These are phyloP conservation scores for Rusavskia elegans DNA, from an alignment of 495 filamentous ascomycete genomes.

Conservation along the genomic window DNA sequence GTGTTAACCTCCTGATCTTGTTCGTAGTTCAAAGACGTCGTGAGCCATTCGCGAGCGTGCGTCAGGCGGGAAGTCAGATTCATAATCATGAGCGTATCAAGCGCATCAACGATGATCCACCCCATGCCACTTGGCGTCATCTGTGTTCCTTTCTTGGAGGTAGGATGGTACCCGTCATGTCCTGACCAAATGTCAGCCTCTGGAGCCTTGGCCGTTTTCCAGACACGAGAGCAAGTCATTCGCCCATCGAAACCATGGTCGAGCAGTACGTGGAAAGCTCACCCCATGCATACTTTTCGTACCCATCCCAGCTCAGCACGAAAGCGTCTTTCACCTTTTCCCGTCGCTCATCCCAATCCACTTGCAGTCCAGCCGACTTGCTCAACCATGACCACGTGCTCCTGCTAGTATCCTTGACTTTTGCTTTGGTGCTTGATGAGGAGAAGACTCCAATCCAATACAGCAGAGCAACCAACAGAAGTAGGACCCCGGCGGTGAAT, in stretches of 20 bases:
- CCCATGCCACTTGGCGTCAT: constrained; percentile 72
- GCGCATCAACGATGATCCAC: constrained; percentile 94
- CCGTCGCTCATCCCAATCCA: constrained; percentile 61
- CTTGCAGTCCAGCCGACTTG: constrained; percentile 18
- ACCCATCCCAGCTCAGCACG: constrained; percentile 76
- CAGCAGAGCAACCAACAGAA: constrained; percentile 33
- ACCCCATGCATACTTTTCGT: constrained; percentile 93
- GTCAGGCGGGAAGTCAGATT: constrained; percentile 77
- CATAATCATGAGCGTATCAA: constrained; percentile 98
- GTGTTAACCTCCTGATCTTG: constrained; percentile 93
- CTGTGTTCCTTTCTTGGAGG: constrained; percentile 60
- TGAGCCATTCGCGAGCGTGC: constrained; percentile 81
- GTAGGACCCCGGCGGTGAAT: constrained; percentile 26
- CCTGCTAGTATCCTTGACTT: constrained; percentile 9
- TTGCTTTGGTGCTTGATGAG: constrained; percentile 13
- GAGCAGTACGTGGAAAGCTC: constrained; percentile 6
- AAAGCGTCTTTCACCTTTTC: constrained; percentile 85
- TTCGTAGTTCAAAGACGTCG: constrained; percentile 66
- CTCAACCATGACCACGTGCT: constrained; percentile 10
- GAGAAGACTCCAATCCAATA: constrained; percentile 44
- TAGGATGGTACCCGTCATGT: constrained; percentile 69
- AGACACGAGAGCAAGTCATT: too few relatives aligned
- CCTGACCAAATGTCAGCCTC: constrained; percentile 31
- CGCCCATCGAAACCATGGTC: too few relatives aligned
- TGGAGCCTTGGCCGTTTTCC: background rate